Base-by-base conservation (phyloP, 176 grass and related monocot species). In the Poa pratensis region DNA sequence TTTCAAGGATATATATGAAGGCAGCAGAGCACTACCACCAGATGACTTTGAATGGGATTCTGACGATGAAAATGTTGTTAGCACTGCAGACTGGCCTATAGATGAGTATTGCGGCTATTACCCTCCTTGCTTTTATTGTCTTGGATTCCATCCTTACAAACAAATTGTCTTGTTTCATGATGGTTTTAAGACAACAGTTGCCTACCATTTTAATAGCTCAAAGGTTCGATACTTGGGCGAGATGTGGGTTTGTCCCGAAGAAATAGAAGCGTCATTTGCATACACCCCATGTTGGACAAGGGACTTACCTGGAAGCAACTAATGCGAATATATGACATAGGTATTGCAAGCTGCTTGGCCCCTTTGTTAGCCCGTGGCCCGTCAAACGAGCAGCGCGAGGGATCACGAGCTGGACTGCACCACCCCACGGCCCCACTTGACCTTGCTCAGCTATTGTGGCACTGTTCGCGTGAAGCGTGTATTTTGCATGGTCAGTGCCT, bases 141-240 rank as follows among this genome's bases (percentile, higher is more conserved):
- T 67, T 67, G 64, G 64, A 8, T 67, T 67, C 7, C 64, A 67
- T 67, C 64, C 64, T 67, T 67, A 67, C 28, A 67, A 67, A 67
- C 6, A 67, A 35, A 19, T 37, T 37, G 28, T 37, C 28, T 67
- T 67, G 28, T 67, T 67, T 37, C 32, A 35, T 67, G 12, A 1
- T 2, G 24, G 28, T 1, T 34, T 2, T 16, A 34, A 66, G 14
- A 60, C 20, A 65, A 16, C 64, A 67, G 16, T 35, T 34, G 64
- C 64, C 26, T 67, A 67, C 30, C 30, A 67, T 67, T 67, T 67
- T 7, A 37, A 37, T 35, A 67, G 64, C 64, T 67, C 64, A 18
- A 67, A 67, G 64, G 17, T 67, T 6, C 64, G 7, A 37, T 34
- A 19, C 16, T 18, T 67, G 64, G 64, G 64, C 7, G 3, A 19